Evolutionary conservation across 345 rosid genomes (phyloP), one percentile per base, ranked within the genome.

Genomic region (Melaleuca alternifolia): DNA sequence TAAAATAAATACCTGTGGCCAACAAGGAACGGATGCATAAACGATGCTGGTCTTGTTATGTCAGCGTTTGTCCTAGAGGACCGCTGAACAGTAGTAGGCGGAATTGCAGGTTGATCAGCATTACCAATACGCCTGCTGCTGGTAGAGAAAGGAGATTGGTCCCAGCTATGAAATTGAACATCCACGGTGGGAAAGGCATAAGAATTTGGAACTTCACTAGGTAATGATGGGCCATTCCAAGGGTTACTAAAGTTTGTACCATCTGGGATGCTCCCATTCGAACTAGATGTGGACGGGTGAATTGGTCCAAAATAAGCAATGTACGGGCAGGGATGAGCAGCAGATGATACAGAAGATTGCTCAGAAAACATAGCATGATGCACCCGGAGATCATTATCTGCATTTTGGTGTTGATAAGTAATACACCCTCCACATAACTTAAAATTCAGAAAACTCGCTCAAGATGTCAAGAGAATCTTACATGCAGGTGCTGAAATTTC

Each of bases 311-410:
- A 83, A 90, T 96, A 97, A 87, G 98, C 93, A 85, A 97, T 89
- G 86, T 96, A 97, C 23, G 99, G 99, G 88, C 99, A 97, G 82
- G 96, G 95, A 88, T 97, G 98, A 51, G 91, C 89, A 21, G 95
- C 92, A 54, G 99, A 90, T 85, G 96, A 90, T 84, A 93, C 94
- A 15, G 95, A 91, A 23, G 97, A 86, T 84, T 93, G 98, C 86
- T 97, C 99, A 12, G 96, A 89, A 77, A 95, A 95, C 65, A 93
- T 84, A 44, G 95, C 93, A 87, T 91, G 94, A 59, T 94, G 98
- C 48, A 94, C 96, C 89, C 92, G 84, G 81, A 92, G 91, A 90
- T 94, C 98, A 85, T 95, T 95, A 94, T 97, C 99, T 97, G 94
- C 92, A 92, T 88, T 90, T 83, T 37, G 84, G 65, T 56, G 86